These are phyloP conservation scores for Pestalotiopsis sp. DNA, from an alignment of 2,329 filamentous ascomycete genomes.

Conservation along the genomic window DNA sequence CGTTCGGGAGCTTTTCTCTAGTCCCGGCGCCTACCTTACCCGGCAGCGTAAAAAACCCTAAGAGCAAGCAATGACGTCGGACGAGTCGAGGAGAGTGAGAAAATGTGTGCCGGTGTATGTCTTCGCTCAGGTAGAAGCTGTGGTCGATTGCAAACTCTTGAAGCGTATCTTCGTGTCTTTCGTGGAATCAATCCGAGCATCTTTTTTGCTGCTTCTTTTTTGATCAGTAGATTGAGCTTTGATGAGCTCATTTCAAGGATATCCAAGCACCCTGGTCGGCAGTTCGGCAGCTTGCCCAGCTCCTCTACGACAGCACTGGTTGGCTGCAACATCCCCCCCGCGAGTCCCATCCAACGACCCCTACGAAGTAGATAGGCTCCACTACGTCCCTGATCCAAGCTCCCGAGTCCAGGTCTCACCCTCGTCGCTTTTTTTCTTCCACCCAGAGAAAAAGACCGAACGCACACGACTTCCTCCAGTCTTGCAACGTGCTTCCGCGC, in stretches of 20 bases:
- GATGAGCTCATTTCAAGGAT: neutral
- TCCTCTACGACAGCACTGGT: neutral
- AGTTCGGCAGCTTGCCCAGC: neutral
- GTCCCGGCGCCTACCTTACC: neutral
- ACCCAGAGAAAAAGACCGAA: neutral
- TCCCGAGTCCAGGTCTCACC: neutral
- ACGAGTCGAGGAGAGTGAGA: neutral
- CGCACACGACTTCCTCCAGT: neutral
- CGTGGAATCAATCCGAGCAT: too few species aligned
- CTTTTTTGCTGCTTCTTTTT: neutral
- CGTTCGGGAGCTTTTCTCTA: neutral
- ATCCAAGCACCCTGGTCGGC: neutral
- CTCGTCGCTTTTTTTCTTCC: neutral
- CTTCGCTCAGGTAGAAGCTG: neutral
- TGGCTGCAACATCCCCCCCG: neutral
- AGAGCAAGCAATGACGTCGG: neutral
- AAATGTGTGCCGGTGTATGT: neutral
- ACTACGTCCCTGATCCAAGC: neutral
- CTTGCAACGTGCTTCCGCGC: neutral
- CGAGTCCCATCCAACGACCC: neutral
- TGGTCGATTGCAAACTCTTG: neutral
- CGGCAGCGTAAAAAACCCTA: neutral
- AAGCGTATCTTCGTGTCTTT: neutral
- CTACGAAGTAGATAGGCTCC: neutral
- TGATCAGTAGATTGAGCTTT: neutral